Conservation (phyloP, 1,139 yeast species). For the Kurtzmaniella natalensis region DNA sequence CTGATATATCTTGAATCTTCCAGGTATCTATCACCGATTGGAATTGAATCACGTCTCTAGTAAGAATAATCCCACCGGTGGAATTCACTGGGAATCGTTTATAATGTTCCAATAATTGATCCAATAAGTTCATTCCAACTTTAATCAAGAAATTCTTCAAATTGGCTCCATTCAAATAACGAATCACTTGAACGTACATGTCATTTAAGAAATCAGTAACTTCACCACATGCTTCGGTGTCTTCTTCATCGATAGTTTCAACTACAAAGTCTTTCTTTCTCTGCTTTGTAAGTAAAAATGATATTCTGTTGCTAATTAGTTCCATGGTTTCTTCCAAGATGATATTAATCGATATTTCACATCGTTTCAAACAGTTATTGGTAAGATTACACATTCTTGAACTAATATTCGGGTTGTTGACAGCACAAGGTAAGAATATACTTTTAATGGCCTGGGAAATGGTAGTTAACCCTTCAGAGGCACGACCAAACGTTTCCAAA, state of each 20-base stretch:
- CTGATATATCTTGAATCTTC: slow-evolving; percentile 62
- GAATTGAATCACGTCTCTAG: slow-evolving; percentile 78
- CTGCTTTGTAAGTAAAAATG: slow-evolving; percentile 44
- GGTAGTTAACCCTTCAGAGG: slow-evolving; percentile 61
- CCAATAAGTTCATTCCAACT: slow-evolving; percentile 59
- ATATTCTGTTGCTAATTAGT: slow-evolving; percentile 44
- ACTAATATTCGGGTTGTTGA: slow-evolving; percentile 57
- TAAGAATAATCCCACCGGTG: slow-evolving; percentile 79
- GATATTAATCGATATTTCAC: slow-evolving; percentile 66
- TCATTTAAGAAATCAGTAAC: slow-evolving; percentile 51
- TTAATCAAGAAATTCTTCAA: slow-evolving; percentile 49
- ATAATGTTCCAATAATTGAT: slow-evolving; percentile 65
- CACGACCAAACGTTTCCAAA: slow-evolving; percentile 48
- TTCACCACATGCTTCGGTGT: slow-evolving; percentile 66
- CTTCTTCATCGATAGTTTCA: slow-evolving; percentile 52
- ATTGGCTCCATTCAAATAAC: slow-evolving; percentile 50
- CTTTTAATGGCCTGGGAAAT: slow-evolving; percentile 70
- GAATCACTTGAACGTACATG: slow-evolving; percentile 31
- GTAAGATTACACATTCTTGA: slow-evolving; percentile 60
- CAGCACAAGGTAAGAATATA: slow-evolving; percentile 68
- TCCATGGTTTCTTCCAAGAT: slow-evolving; percentile 59
- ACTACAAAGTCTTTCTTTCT: slow-evolving; percentile 30
- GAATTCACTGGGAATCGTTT: slow-evolving; percentile 73
- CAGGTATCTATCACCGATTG: slow-evolving; percentile 71
- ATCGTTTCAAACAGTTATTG: slow-evolving; percentile 61